Evolutionary conservation across 176 grass and related monocot species (phyloP).

Genomic region (Eragrostis nindensis): DNA sequence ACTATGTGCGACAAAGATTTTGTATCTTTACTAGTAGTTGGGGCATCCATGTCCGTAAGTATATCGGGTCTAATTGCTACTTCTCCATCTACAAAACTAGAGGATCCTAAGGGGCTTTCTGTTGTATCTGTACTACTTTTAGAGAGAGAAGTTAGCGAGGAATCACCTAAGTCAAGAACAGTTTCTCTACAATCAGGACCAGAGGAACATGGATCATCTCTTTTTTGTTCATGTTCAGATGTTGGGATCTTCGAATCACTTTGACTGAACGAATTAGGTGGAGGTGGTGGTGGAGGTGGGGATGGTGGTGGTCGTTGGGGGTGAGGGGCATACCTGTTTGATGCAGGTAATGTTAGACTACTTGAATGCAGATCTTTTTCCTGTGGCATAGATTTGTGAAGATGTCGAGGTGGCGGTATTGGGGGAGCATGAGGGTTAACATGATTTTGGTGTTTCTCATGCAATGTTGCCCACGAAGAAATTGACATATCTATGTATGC

Average conservation of each 20-base stretch:
- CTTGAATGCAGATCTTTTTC: slow-evolving; percentile 39
- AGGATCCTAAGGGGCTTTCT: slow-evolving; percentile 25
- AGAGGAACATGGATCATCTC: slow-evolving; percentile 22
- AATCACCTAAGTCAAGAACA: slow-evolving; percentile 30
- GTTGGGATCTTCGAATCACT: slow-evolving; percentile 29
- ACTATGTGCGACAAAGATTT: slow-evolving; percentile 8
- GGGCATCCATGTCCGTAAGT: slow-evolving; percentile 15
- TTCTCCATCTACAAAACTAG: slow-evolving; percentile 36
- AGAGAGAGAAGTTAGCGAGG: slow-evolving; percentile 24
- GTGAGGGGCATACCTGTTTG: slow-evolving; percentile 28
- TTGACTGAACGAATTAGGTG: slow-evolving; percentile 17
- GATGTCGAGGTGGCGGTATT: slow-evolving; percentile 24
- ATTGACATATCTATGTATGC: slow-evolving; percentile 41
- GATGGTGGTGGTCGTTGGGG: slow-evolving; percentile 16
- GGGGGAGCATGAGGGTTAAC: slow-evolving; percentile 16
- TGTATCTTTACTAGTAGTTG: slow-evolving; percentile 32
- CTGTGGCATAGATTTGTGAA: slow-evolving; percentile 14
- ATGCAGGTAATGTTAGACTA: no score
- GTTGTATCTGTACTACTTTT: slow-evolving; percentile 26
- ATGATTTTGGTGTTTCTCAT: slow-evolving; percentile 30
- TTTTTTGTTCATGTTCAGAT: slow-evolving; percentile 33
- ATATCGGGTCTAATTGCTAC: slow-evolving; percentile 33
- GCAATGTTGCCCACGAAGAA: slow-evolving; percentile 37
- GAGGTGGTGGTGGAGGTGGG: not conserved
- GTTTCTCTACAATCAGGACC: slow-evolving; percentile 37